Percentiles rank a stretch among this genome's conserved stretches.
These are phyloP conservation scores for Arxiozyma bovina DNA, from an alignment of 1,139 yeast species.

Conservation along the genomic window DNA sequence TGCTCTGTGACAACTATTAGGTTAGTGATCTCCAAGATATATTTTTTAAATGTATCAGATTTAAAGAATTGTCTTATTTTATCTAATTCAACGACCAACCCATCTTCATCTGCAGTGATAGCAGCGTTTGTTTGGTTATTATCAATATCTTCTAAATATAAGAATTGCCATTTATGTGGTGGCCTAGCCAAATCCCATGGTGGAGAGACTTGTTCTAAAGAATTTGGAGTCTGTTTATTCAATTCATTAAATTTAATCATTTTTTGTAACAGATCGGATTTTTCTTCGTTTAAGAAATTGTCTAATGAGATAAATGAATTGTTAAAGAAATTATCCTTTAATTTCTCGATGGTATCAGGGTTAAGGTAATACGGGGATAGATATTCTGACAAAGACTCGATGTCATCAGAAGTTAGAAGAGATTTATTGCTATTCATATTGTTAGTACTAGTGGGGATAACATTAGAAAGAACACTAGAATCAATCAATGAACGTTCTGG, in stretches of 20 bases:
- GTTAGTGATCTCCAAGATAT: slow-evolving; percentile 60
- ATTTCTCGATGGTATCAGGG: slow-evolving; percentile 33
- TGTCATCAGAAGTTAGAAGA: slow-evolving; percentile 35
- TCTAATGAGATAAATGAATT: slow-evolving; percentile 65
- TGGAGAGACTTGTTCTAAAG: slow-evolving; percentile 44
- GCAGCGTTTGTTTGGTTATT: slow-evolving; percentile 12
- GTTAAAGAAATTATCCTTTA: slow-evolving; percentile 48
- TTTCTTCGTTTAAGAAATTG: slow-evolving; percentile 52
- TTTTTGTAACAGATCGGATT: slow-evolving; percentile 40
- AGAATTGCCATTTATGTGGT: slow-evolving; percentile 82
- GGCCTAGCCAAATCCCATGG: slow-evolving; percentile 95
- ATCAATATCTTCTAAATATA: slow-evolving; percentile 63
- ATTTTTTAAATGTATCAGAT: slow-evolving; percentile 57
- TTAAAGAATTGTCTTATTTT: slow-evolving; percentile 53
- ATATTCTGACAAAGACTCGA: slow-evolving; percentile 41
- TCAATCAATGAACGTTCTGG: slow-evolving; percentile 30
- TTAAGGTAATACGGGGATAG: slow-evolving; percentile 51
- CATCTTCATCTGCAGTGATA: slow-evolving; percentile 19
- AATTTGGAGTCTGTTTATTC: slow-evolving; percentile 52
- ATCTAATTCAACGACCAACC: slow-evolving; percentile 34
- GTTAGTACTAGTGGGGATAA: background rate
- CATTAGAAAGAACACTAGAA: slow-evolving; percentile 6
- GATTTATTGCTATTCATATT: slow-evolving; percentile 3
- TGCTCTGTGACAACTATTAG: slow-evolving; percentile 58
- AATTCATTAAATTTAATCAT: slow-evolving; percentile 46